phyloP scores from a whole-genome alignment of 495 filamentous ascomycete species.

The Penicillium macrosclerotiorum region DNA sequence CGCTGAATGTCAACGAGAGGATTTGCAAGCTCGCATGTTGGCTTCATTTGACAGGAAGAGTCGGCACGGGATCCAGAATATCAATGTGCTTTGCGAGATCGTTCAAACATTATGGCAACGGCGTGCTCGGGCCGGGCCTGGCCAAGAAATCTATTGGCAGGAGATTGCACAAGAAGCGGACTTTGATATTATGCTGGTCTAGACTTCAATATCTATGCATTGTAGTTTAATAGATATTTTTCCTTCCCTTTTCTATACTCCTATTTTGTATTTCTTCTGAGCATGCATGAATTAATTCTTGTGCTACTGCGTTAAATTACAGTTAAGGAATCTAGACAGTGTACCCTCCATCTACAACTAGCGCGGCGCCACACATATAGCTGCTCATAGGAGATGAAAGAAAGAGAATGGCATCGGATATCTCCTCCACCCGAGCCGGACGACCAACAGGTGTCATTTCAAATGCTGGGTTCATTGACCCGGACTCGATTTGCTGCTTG shows the following conservation, averaged over 20 bases:
- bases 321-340: constrained; percentile 13
- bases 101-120: constrained; percentile 23
- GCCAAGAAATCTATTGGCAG: constrained; percentile 23
- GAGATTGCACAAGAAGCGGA: constrained; percentile 26
- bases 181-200: constrained; percentile 30
- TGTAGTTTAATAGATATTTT: too few species aligned
- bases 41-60: constrained; percentile 20
- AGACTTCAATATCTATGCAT: too few species aligned
- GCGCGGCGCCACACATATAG: constrained; percentile 34
- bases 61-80: constrained; percentile 23
- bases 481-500: constrained; percentile 19
- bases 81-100: constrained; percentile 20
- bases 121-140: constrained; percentile 8
- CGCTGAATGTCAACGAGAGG: constrained; percentile 21
- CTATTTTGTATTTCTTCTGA: too few species aligned
- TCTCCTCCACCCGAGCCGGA: constrained; percentile 46
- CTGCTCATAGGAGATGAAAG: constrained; percentile 50
- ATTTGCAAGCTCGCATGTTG: constrained; percentile 22
- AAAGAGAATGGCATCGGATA: constrained; percentile 68
- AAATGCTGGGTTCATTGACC: constrained; percentile 18
- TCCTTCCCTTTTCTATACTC: too few species aligned
- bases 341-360: constrained; percentile 23
- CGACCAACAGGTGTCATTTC: constrained; percentile 20
- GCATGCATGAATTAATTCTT: too few species aligned
- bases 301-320: not conserved